Base-by-base conservation (phyloP, 1,139 yeast species). In the Nadsonia starkeyi-henricii region DNA sequence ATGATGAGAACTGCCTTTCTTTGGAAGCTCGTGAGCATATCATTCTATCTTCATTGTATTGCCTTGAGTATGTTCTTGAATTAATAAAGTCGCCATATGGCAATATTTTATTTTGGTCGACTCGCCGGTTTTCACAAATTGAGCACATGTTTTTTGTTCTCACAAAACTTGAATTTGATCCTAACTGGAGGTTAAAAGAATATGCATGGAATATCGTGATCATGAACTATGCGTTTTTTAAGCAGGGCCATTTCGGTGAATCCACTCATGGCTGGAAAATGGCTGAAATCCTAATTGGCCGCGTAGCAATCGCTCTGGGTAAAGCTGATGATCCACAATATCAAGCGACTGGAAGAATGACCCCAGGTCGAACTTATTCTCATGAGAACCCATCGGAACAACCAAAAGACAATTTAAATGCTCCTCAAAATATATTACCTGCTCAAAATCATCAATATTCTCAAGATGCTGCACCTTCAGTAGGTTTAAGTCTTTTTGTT, bases 101-200 rank as follows among this genome's bases (percentile, higher is more conserved):
- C 20, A 41, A 39, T 13, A 39, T 39, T 15, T 44, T 43, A 19
- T 43, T 26, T 15, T 47, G 49, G 49, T 44, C 41, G 2, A 39
- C 46, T 2, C 13, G 49, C 1, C 44, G 44, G 23, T 47, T 28
- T 26, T 43, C 49, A 0, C 49, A 47, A n/a, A 45, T 47, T 0
- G 49, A 47, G 23, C 49, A 47, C 17, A 21, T 47, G 1, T 20
- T 47, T 20, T 47, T 47, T 9, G 26, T 47, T 15, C 42, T 47
- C 28, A 47, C 49, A 8, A 47, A 47, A 33, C 44, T 47, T 20
- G 41, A 47, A n/a, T 43, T 47, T 3, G 49, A 47, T 17, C 49
- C 49, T 1, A 2, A 17, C 12, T 47, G 49, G 49, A 39, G 41
- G 15, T 41, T 43, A 20, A 43, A 44, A 17, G 36, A 47, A n/a